Percentiles rank a stretch among this genome's conserved stretches.
phyloP scores from a whole-genome alignment of 2,329 filamentous ascomycete genomes.

The Beauveria brongniartii region DNA sequence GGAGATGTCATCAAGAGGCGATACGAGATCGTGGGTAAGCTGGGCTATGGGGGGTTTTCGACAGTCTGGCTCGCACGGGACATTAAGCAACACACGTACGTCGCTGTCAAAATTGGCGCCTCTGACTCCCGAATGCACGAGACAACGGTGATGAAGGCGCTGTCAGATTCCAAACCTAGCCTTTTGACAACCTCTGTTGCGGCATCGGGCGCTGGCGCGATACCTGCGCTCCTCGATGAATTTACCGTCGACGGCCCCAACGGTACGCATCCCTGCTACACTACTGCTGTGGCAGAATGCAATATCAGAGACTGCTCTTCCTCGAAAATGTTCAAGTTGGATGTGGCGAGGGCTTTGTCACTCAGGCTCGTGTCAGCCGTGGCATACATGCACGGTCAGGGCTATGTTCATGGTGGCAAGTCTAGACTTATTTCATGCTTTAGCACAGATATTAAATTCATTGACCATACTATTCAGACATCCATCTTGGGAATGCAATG shows the following conservation, averaged over 20 bases:
- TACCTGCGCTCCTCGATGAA: conserved; percentile 14
- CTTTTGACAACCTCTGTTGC: background rate
- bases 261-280: conserved; percentile 16
- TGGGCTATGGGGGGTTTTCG: conserved; percentile 30
- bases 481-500: conserved; percentile 21
- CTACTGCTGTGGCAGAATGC: conserved; percentile 16
- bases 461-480: conserved; percentile 13
- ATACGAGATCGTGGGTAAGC: conserved; percentile 29
- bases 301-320: conserved; percentile 13
- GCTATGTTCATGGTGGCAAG: conserved; percentile 21
- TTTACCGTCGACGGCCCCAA: conserved; percentile 17
- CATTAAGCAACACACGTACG: conserved; percentile 11
- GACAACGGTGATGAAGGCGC: background rate
- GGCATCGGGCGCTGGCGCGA: background rate
- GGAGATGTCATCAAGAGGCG: conserved; percentile 14
- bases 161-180: background rate
- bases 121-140: background rate
- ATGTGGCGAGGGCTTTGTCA: conserved; percentile 15
- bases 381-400: conserved; percentile 18
- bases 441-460: conserved; percentile 10
- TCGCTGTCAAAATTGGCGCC: conserved; percentile 15
- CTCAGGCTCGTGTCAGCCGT: conserved; percentile 19
- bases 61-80: conserved; percentile 35
- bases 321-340: conserved; percentile 14
- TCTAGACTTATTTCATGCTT: conserved; percentile 22